These are phyloP conservation scores for Paraleonurus japonicus DNA, from an alignment of 257 asterid genomes.

Conservation along the genomic window DNA sequence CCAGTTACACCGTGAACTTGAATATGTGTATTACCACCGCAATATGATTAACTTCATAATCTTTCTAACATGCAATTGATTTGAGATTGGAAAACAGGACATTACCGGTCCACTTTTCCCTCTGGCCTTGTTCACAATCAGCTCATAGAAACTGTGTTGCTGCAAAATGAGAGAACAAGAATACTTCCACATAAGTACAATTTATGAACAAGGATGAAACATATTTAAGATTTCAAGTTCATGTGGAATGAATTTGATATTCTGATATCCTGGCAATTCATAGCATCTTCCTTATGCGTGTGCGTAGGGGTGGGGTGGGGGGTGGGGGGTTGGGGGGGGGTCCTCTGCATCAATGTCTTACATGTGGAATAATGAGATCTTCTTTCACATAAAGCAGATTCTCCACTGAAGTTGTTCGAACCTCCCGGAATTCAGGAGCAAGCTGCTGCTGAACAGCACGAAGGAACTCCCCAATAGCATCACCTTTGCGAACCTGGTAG, in stretches of 20 bases:
- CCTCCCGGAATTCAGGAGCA: constrained; percentile 97
- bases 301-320: too few relatives aligned
- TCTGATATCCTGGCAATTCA: not conserved
- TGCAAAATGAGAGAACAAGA: constrained; percentile 36
- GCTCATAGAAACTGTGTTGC: constrained; percentile 98
- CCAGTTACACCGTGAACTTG: not conserved
- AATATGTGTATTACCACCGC: not conserved
- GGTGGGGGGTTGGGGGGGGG: not conserved
- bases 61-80: constrained; percentile 20
- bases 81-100: constrained; percentile 26
- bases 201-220: not conserved
- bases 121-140: constrained; percentile 94
- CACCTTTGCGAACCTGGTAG: constrained; percentile 88
- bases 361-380: constrained; percentile 98
- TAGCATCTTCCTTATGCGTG: not conserved
- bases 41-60: not conserved
- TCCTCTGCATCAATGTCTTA: constrained; percentile 37
- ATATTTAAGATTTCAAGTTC: not conserved
- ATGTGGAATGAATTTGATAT: not conserved
- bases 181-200: not conserved
- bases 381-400: constrained; percentile 96
- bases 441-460: constrained; percentile 98
- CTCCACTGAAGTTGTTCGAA: constrained; percentile 93
- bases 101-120: constrained; percentile 99
- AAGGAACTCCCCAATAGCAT: constrained; percentile 88